Base-by-base conservation (phyloP, 129 eudicot genomes). In the Centrapalus pauciflorus region DNA sequence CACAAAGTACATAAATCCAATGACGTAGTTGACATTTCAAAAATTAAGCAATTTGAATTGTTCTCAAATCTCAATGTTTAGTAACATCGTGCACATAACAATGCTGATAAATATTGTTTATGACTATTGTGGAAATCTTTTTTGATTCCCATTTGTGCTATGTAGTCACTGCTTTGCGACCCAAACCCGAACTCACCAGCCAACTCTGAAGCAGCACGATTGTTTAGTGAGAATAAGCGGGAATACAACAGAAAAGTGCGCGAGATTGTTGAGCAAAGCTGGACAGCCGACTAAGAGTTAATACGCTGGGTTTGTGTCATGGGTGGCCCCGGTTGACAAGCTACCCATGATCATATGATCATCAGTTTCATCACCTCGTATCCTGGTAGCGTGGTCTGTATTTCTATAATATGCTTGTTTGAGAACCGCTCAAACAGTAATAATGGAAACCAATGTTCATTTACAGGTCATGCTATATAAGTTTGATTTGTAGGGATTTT, bases 131-230 rank as follows among this genome's bases (percentile, higher is more conserved):
- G n/a, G n/a, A n/a, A n/a, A n/a, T n/a, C n/a, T n/a, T n/a, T n/a
- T 48, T 37, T 10, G 12, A 19, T 67, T 67, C 41, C 10, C 29
- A 4, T 61, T 81, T n/a, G n/a, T n/a, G n/a, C n/a, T n/a, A n/a
- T n/a, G 74, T 75, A 87, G 95, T 87, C 95, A 37, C 48, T 87
- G 76, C 80, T 87, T 33, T 87, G 90, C 20, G 95, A 87, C 32
- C 95, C 90, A 29, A 87, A 87, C 76, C 95, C 95, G 3, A 87
- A 83, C 61, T 87, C 95, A 25, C 95, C 90, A 9, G 95, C 95
- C 55, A 87, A 87, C 66, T 87, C 90, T 27, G 95, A 87, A 81
- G 95, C 95, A 46, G 95, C 95, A 20, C 77, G 90, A 19, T 12
- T 87, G 83, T 87, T 81, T 61, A 87, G 87, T 73, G 90, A 87